These are phyloP conservation scores for Colletotrichum musicola DNA, from an alignment of 2,329 filamentous ascomycete genomes.

Conservation along the genomic window DNA sequence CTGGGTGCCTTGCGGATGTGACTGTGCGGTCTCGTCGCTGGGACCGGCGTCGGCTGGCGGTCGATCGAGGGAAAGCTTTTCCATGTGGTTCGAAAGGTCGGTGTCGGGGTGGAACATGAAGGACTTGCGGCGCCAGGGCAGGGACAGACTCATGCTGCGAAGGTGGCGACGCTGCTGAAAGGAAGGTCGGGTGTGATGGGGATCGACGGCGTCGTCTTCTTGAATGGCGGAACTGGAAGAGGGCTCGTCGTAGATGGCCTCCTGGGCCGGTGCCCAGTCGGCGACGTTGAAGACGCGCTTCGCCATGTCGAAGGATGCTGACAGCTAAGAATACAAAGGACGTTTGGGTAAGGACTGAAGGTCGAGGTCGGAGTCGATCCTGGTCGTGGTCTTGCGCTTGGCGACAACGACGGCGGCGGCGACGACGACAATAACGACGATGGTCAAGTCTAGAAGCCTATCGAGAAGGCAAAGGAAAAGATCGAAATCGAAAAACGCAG, in stretches of 20 bases:
- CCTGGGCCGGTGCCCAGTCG: constrained; percentile 58
- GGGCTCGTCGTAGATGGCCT: constrained; percentile 55
- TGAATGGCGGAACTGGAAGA: constrained; percentile 38
- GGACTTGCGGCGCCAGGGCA: constrained; percentile 64
- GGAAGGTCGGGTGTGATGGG: constrained; percentile 43
- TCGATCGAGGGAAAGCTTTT: constrained; percentile 49
- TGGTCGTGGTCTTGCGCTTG: background rate
- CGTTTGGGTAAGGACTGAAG: background rate
- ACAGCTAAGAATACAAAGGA: constrained; percentile 5
- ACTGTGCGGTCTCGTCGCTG: constrained; percentile 47
- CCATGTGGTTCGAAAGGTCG: constrained; percentile 49
- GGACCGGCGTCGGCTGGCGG: constrained; percentile 34
- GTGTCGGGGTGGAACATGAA: constrained; percentile 50
- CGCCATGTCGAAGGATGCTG: constrained; percentile 45
- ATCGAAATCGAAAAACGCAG: background rate
- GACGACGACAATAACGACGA: no score
- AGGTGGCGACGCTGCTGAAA: constrained; percentile 55
- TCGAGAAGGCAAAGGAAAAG: constrained; percentile 11
- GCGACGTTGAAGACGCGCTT: constrained; percentile 54
- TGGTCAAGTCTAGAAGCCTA: background rate
- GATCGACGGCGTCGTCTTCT: constrained; percentile 29
- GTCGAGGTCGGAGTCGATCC: background rate
- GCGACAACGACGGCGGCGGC: background rate
- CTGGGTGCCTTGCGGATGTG: constrained; percentile 43
- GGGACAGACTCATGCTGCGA: constrained; percentile 63